These are phyloP conservation scores for Debaryomyces prosopidis DNA, from an alignment of 805 yeast genomes.

Conservation along the genomic window DNA sequence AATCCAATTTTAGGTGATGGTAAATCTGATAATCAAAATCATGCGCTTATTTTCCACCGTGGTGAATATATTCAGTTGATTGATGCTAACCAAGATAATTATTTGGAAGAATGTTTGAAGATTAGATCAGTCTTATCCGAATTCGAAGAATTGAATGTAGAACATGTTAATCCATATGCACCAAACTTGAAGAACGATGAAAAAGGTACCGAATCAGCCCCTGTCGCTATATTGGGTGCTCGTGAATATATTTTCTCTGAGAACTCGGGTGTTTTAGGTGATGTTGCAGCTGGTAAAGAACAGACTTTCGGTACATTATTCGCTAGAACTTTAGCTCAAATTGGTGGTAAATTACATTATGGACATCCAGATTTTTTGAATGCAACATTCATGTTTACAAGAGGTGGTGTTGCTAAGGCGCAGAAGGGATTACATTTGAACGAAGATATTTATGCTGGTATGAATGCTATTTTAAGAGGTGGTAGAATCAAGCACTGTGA, in stretches of 20 bases:
- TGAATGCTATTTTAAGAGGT: constrained; percentile 75
- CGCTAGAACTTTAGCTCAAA: constrained; percentile 77
- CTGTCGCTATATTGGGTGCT: constrained; percentile 83
- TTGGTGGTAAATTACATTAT: constrained; percentile 82
- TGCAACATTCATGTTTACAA: constrained; percentile 72
- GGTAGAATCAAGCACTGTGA: constrained; percentile 86
- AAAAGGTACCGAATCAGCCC: constrained; percentile 44
- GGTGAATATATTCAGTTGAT: constrained; percentile 81
- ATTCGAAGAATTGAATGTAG: constrained; percentile 61
- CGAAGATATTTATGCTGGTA: constrained; percentile 86
- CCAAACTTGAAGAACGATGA: constrained; percentile 64
- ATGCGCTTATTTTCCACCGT: constrained; percentile 68
- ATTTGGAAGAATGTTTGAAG: constrained; percentile 78
- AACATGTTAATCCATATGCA: constrained; percentile 80
- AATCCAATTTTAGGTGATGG: constrained; percentile 86
- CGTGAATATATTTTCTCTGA: constrained; percentile 83
- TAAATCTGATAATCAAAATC: constrained; percentile 81
- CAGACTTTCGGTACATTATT: constrained; percentile 85
- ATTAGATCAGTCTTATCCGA: constrained; percentile 74
- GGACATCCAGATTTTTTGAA: constrained; percentile 87
- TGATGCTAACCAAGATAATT: constrained; percentile 85
- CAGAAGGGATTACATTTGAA: constrained; percentile 81
- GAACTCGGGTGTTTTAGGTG: constrained; percentile 79
- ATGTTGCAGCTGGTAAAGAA: constrained; percentile 86
- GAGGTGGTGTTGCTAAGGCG: constrained; percentile 87